Evolutionary conservation across 352 stramenopile species (phyloP), one percentile per base, ranked within the genome.

Genomic region (Thalassiosira ordinaria): DNA sequence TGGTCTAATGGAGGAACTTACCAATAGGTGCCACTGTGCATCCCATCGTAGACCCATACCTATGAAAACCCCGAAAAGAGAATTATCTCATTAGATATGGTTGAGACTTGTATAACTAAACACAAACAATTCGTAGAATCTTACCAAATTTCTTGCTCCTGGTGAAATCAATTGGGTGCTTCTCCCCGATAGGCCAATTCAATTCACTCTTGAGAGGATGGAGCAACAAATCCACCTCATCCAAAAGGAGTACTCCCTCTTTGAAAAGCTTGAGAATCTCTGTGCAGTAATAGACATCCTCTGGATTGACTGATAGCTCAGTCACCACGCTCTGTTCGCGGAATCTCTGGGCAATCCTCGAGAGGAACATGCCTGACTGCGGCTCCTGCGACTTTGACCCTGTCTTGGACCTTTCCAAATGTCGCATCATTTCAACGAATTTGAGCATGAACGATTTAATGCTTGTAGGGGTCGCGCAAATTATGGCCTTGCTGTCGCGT

Each of bases 391-490:
- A 53, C 35, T 84, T 86, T 31, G 85, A 80, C 55, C 89, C 91
- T 41, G 89, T 91, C 44, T 95, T 93, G 0, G 85, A 89, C 60
- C 88, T 85, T 69, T 95, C 91, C 31, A 95, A 75, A 67, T 94
- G 79, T 47, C 91, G 91, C 90, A 95, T 92, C 91, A 94, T 93
- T 81, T 95, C 91, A 6, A 99, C 91, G 57, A 99, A 97, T 74
- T 99, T 99, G 1, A 99, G 82, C 94, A 98, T 97, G 84, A 99
- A 98, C 31, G 96, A 98, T 86, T 99, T 99, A 47, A 99, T 96
- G 69, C 96, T 97, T 39, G 98, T 98, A 1, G 98, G 98, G 4
- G 96, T 99, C 14, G 97, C 97, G 79, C 98, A 98, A 11, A 99
- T 97, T 1, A 99, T 97, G 37, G 98, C 97, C 82, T 85, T 96